phyloP scores from a whole-genome alignment of 2,329 filamentous ascomycete species.

The Colletotrichum euphorbiae region DNA sequence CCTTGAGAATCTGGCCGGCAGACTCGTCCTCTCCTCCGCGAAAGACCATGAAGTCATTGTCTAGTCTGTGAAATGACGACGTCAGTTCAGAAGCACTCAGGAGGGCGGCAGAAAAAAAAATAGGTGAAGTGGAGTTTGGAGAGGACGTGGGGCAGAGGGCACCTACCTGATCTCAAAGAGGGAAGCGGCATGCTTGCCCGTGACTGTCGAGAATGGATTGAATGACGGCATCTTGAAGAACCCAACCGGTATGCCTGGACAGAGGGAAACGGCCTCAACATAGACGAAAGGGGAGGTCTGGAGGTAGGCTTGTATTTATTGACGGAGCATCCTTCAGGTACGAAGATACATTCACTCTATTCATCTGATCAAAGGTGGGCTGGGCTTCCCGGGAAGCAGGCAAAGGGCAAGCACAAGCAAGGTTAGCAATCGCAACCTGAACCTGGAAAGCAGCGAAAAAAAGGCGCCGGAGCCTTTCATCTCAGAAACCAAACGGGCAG shows the following conservation, averaged over 20 bases:
- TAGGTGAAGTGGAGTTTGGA: slow-evolving; percentile 7
- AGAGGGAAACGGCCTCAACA: slow-evolving; percentile 30
- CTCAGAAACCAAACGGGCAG: slow-evolving; percentile 36
- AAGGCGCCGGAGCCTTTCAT: slow-evolving; percentile 30
- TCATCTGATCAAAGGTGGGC: slow-evolving; percentile 34
- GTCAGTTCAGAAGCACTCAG: slow-evolving; percentile 35
- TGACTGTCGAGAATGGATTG: slow-evolving; percentile 66
- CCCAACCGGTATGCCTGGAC: slow-evolving; percentile 61
- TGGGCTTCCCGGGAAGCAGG: not conserved
- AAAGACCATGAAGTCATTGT: slow-evolving; percentile 83
- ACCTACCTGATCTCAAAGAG: slow-evolving; percentile 70
- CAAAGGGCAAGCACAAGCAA: slow-evolving; percentile 25
- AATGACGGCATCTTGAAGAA: slow-evolving; percentile 69
- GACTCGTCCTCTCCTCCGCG: slow-evolving; percentile 81
- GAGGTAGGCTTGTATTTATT: slow-evolving; percentile 39
- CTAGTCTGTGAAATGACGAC: slow-evolving; percentile 65
- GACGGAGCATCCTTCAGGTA: slow-evolving; percentile 28
- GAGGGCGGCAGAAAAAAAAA: slow-evolving; percentile 5
- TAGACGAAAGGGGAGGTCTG: slow-evolving; percentile 27
- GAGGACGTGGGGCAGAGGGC: slow-evolving; percentile 18
- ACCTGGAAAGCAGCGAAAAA: slow-evolving; percentile 21
- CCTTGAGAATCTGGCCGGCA: slow-evolving; percentile 79
- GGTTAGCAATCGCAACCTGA: slow-evolving; percentile 15
- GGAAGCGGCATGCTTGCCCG: slow-evolving; percentile 62
- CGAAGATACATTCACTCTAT: slow-evolving; percentile 35